phyloP scores from a whole-genome alignment of 352 stramenopile genomes.

The Thalassiosira ordinaria region DNA sequence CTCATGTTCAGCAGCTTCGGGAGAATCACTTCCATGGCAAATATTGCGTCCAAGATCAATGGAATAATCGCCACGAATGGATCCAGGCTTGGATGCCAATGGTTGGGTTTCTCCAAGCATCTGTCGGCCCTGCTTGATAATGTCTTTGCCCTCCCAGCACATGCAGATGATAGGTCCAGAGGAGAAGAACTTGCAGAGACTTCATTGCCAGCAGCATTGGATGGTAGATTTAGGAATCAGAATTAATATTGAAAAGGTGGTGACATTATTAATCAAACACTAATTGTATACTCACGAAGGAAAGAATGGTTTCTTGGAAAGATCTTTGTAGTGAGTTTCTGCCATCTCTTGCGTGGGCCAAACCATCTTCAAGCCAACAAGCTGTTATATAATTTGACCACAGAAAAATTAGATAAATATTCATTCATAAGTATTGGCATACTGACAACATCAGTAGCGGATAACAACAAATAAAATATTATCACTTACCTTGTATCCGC shows the following conservation, averaged over 20 bases:
- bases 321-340: conserved; percentile 92
- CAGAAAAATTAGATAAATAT: too few relatives aligned
- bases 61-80: conserved; percentile 92
- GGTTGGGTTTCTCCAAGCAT: conserved; percentile 95
- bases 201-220: too few relatives aligned
- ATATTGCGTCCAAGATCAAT: conserved; percentile 90
- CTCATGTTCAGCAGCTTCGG: conserved; percentile 92
- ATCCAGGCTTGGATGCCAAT: conserved; percentile 91
- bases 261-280: too few relatives aligned
- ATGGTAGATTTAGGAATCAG: too few relatives aligned
- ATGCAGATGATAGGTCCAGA: conserved; percentile 96
- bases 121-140: conserved; percentile 89
- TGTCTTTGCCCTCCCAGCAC: conserved; percentile 75
- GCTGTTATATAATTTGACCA: too few relatives aligned
- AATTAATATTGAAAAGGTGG: too few relatives aligned
- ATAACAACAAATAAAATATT: background rate
- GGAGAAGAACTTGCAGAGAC: conserved; percentile 86
- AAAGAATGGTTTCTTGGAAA: conserved; percentile 92
- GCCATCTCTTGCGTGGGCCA: conserved; percentile 91
- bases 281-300: conserved; percentile 30
- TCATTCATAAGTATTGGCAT: too few relatives aligned
- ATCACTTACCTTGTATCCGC: conserved; percentile 90
- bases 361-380: conserved; percentile 92
- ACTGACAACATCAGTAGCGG: background rate
- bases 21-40: conserved; percentile 91